Evolutionary conservation across 169 alveolate species (phyloP).

Genomic region (Ichthyophthirius multifiliis): DNA sequence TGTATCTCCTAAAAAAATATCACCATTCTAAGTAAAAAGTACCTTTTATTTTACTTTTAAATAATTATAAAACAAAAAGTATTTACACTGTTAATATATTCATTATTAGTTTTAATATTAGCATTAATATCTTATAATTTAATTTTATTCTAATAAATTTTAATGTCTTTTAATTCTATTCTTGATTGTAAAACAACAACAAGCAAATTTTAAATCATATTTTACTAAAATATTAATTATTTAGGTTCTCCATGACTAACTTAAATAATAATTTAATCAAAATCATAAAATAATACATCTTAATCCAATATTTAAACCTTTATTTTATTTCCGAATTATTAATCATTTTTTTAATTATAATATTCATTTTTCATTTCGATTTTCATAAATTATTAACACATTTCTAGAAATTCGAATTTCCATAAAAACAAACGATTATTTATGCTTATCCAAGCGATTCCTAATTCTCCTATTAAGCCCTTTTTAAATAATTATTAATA

Average conservation of each 20-base stretch:
- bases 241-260: background rate
- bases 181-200: background rate
- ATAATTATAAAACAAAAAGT: too few species aligned
- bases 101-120: too few species aligned
- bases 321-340: background rate
- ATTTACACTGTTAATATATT: too few species aligned
- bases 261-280: background rate
- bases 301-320: background rate
- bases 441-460: background rate
- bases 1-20: too few species aligned
- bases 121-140: too few species aligned
- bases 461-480: background rate
- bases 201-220: background rate
- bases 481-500: background rate
- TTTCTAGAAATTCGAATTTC: background rate
- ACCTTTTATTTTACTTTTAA: too few species aligned
- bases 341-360: background rate
- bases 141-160: too few species aligned
- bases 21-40: too few species aligned
- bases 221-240: background rate
- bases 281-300: background rate
- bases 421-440: background rate
- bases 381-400: background rate
- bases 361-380: background rate
- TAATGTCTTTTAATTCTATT: too few species aligned